Conservation (phyloP, 2,329 filamentous ascomycete species). For the Ciborinia camelliae region DNA sequence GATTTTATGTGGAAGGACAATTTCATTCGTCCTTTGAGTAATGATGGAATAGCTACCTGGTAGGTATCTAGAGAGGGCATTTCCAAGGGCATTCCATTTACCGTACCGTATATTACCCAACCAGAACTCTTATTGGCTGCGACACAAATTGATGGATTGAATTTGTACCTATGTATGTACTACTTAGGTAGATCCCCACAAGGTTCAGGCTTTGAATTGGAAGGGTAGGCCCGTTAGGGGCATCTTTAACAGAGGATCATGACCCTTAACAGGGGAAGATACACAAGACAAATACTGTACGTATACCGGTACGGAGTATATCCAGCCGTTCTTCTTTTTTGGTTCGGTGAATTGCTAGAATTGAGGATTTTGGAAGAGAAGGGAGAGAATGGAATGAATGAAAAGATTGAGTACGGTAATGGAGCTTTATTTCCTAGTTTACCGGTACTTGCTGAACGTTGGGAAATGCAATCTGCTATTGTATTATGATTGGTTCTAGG, state of each 20-base stretch:
- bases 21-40: neutral
- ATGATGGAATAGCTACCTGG: too few relatives aligned
- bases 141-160: slow-evolving; percentile 5
- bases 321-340: neutral
- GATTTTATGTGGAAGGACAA: neutral
- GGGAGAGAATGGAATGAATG: neutral
- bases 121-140: slow-evolving; percentile 1
- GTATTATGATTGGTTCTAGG: neutral
- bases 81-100: neutral
- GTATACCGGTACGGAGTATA: too few relatives aligned
- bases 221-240: neutral
- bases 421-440: too few relatives aligned
- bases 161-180: neutral
- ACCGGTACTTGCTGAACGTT: neutral
- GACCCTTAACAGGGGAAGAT: too few relatives aligned
- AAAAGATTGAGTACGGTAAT: too few relatives aligned
- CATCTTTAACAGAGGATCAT: neutral
- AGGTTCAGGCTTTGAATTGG: neutral
- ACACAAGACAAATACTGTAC: neutral
- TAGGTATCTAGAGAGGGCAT: too few relatives aligned
- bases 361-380: neutral
- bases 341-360: neutral
- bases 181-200: slow-evolving; percentile 14
- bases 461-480: neutral
- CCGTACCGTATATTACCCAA: slow-evolving; percentile 2